phyloP scores from a whole-genome alignment of 2,329 filamentous ascomycete species.

The Fusarium duplospermum region DNA sequence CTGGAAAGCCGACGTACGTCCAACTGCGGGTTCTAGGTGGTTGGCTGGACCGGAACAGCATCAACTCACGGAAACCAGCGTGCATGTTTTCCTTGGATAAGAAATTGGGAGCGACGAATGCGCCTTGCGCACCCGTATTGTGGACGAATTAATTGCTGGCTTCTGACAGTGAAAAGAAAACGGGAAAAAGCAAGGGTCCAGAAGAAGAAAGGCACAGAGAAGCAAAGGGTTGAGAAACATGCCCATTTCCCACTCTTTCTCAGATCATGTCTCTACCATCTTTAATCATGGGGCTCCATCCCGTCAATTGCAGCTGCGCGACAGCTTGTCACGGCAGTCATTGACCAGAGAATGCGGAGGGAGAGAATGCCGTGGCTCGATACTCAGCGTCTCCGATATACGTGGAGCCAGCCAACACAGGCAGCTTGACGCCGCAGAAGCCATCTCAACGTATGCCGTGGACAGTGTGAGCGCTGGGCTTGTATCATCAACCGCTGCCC shows the following conservation, averaged over 20 bases:
- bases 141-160: constrained; percentile 5
- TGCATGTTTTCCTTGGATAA: not conserved
- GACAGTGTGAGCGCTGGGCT: not conserved
- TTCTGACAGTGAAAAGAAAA: not conserved
- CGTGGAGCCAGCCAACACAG: constrained; percentile 26
- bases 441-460: constrained; percentile 11
- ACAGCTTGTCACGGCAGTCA: constrained; percentile 26
- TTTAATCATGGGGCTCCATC: constrained; percentile 2
- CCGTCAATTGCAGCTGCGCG: constrained; percentile 2
- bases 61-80: not conserved
- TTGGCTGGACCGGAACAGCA: constrained; percentile 23
- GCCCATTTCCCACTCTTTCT: not conserved
- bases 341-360: not conserved
- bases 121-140: not conserved
- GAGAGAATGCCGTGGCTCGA: constrained; percentile 30
- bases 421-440: constrained; percentile 15
- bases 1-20: constrained; percentile 16
- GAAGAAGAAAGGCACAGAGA: constrained; percentile 4
- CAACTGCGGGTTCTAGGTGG: constrained; percentile 16
- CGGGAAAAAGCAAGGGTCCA: not conserved
- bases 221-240: constrained; percentile 1
- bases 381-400: constrained; percentile 15
- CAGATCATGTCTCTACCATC: not conserved
- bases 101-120: constrained; percentile 3
- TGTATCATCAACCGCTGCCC: not conserved